Evolutionary conservation across 2,329 filamentous ascomycete species (phyloP), one percentile per base, ranked within the genome.

Genomic region (Colletotrichum theobromicola): DNA sequence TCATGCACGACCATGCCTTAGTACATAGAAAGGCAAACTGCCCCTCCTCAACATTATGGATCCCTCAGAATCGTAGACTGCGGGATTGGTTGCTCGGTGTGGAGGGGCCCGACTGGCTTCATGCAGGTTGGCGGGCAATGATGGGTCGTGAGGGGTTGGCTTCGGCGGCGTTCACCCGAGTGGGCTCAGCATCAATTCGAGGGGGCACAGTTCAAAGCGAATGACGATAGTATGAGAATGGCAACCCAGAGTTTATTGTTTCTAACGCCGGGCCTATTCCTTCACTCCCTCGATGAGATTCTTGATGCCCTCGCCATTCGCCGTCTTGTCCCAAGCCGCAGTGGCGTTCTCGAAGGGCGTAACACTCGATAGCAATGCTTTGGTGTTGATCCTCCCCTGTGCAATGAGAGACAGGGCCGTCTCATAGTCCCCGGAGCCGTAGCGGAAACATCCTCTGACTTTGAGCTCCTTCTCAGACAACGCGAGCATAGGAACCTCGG

Each of bases 321-420:
- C 65, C 13, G 76, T 78, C 67, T 61, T 73, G 24, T 78, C 76
- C 77, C 77, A 78, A 7, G 75, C 76, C 62, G 72, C 70, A 4
- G 66, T 32, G 2, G 76, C 77, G 9, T 60, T 46, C 30, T 76
- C 72, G 34, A 78, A 78, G 1, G 76, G 72, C 1, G 64, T 46
- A 10, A 75, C 46, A 42, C 72, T 77, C 65, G 68, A 70, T 6
- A 70, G 18, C 24, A 70, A 55, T 12, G 5, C 62, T 4, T 67
- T 42, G n/a, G 53, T 61, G 26, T 65, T 70, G 21, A 74, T 62
- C 15, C 32, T 24, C 13, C 67, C 53, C 53, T 70, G 35, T 5
- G 37, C 37, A 21, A 70, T 70, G 15, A 70, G 67, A n/a, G 37
- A 55, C 13, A 69, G n/a, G 7, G 67, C 67, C 21, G 61, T 16